Base-by-base conservation (phyloP, 148 eudicot species). In the Pouteria glomerata region DNA sequence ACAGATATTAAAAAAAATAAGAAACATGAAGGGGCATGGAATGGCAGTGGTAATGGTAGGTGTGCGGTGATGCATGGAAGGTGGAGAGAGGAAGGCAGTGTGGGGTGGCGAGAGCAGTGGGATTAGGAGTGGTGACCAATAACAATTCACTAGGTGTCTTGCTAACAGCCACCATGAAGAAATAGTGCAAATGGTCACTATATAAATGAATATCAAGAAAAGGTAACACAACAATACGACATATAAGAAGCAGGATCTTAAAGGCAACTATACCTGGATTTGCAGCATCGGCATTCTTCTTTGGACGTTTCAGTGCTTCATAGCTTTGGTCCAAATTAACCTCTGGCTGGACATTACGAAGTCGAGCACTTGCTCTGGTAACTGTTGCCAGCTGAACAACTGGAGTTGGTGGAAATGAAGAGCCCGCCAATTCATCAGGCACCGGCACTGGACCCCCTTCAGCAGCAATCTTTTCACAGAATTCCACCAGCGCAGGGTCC, bases 321-420 rank as follows among this genome's bases (percentile, higher is more conserved):
- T 86, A 85, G 81, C 92, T 88, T 72, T 83, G 94, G 75, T 88
- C 97, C 72, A 92, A 62, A 76, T 86, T 90, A 64, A 88, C 97
- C 57, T 89, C 97, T 53, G 99, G 99, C 73, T 88, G 96, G 80
- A 92, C 92, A 87, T 92, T 82, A 73, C 97, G 96, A 72, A 96
- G 96, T 57, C 96, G 86, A 30, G 99, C 97, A 74, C 99, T 96
- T 13, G 97, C 96, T 70, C 99, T 82, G 61, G 99, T 90, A 80
- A 85, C 47, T 76, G 89, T 67, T 64, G 85, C 78, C 69, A 78
- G 79, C 74, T 92, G 99, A 71, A 85, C 84, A 77, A 96, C 90
- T 31, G 96, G 92, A 74, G 84, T 62, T 70, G 80, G 82, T 0
- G 84, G 86, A 68, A 87, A 79, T 37, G 74, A 58, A 69, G 89